Conservation (phyloP, 2,329 filamentous ascomycete genomes). For the Hypoxylon sp. region DNA sequence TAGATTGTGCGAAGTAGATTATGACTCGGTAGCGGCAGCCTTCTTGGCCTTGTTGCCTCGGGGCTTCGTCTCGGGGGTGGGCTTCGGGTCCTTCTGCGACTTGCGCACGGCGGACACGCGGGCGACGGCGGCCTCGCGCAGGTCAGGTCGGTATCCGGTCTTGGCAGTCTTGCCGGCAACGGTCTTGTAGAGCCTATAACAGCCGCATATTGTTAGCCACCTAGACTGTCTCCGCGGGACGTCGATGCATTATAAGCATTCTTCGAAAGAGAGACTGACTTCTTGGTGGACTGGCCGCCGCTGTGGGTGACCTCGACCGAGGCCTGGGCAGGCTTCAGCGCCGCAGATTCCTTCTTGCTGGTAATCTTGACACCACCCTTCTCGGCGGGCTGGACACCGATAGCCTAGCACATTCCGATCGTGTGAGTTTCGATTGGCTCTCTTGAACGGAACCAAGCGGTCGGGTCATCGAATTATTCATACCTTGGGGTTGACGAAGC, state of each 20-base stretch:
- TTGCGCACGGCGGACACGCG: constrained; percentile 86
- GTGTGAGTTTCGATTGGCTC: constrained; percentile 38
- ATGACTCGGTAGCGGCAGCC: constrained; percentile 62
- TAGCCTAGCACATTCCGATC: constrained; percentile 64
- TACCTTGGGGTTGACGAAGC: constrained; percentile 95
- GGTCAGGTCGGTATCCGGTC: constrained; percentile 83
- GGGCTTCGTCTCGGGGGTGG: constrained; percentile 74
- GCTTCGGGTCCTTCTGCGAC: constrained; percentile 81
- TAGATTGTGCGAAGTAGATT: constrained; percentile 34
- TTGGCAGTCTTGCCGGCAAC: constrained; percentile 85
- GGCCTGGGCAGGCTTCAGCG: constrained; percentile 76
- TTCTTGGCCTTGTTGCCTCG: constrained; percentile 82
- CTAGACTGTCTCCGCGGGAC: not conserved
- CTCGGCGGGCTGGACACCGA: constrained; percentile 78
- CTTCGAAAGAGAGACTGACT: constrained; percentile 68
- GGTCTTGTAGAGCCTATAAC: constrained; percentile 80
- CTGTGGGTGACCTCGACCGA: constrained; percentile 73
- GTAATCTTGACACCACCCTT: constrained; percentile 82
- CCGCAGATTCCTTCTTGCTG: constrained; percentile 81
- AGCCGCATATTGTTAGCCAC: constrained; percentile 13
- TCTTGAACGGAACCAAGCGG: not conserved
- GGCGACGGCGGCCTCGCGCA: constrained; percentile 80
- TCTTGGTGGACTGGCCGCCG: constrained; percentile 77
- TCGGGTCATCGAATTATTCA: constrained; percentile 30
- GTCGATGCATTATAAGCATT: not conserved